Evolutionary conservation across 345 rosid species (phyloP).

Genomic region (Acer yangbiense): DNA sequence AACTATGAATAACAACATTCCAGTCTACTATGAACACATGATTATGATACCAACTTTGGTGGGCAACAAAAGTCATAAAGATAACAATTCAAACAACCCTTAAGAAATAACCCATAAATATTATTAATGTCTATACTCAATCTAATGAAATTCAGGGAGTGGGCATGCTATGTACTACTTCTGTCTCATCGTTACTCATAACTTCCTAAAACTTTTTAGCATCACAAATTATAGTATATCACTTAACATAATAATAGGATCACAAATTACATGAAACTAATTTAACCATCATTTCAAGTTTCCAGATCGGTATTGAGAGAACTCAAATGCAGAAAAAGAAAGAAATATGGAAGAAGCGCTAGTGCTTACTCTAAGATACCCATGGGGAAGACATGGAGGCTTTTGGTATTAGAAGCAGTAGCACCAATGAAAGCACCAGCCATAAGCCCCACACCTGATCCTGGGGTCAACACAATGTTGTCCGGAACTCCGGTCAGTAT

Average conservation of each 20-base stretch:
- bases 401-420: conserved; percentile 69
- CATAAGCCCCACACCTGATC: conserved; percentile 58
- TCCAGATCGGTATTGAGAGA: neutral
- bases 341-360: neutral
- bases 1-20: neutral
- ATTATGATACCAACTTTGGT: neutral
- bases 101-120: no score
- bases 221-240: no score
- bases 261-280: no score
- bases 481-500: conserved; percentile 84
- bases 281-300: neutral
- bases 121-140: no score
- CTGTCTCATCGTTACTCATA: no score
- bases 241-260: neutral
- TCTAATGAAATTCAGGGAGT: no score
- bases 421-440: conserved; percentile 92
- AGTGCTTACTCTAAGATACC: conserved; percentile 76
- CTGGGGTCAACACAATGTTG: conserved; percentile 75
- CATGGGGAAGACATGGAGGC: conserved; percentile 91
- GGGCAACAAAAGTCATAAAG: neutral
- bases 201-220: no score
- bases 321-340: neutral
- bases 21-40: neutral
- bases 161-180: no score
- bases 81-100: neutral